phyloP scores from a whole-genome alignment of 352 stramenopile genomes.

The Pilasporangium apinafurcum region DNA sequence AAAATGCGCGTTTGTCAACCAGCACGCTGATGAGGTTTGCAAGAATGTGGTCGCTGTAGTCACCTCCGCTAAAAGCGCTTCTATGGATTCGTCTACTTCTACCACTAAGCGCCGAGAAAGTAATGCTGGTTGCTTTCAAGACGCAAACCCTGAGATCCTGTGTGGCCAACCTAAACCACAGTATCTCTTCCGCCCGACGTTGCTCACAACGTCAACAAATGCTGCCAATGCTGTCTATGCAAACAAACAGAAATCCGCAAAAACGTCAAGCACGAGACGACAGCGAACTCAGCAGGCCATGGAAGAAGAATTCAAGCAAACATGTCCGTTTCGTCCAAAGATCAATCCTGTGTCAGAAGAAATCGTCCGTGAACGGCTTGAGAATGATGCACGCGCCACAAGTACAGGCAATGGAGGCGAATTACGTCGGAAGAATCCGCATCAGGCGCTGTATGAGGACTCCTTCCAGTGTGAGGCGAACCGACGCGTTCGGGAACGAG shows the following conservation, averaged over 20 bases:
- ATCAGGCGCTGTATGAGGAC: conserved; percentile 70
- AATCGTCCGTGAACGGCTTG: conserved; percentile 65
- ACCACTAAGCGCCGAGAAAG: conserved; percentile 7
- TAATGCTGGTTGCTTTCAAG: conserved; percentile 9
- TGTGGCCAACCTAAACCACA: conserved; percentile 55
- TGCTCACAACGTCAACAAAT: conserved; percentile 24
- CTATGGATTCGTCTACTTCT: not conserved
- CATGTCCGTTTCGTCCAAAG: conserved; percentile 62
- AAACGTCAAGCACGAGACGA: conserved; percentile 25
- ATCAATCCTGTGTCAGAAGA: conserved; percentile 70
- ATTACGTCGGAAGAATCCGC: conserved; percentile 33
- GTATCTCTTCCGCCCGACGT: conserved; percentile 63
- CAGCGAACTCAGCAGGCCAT: conserved; percentile 48
- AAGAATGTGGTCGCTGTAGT: conserved; percentile 35
- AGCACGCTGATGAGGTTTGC: conserved; percentile 42
- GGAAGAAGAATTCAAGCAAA: conserved; percentile 58
- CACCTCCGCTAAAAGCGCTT: not conserved
- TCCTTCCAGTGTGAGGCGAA: conserved; percentile 37
- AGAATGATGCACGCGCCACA: conserved; percentile 25
- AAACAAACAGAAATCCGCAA: conserved; percentile 35
- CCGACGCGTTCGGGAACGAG: conserved; percentile 36
- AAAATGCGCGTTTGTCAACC: conserved; percentile 67
- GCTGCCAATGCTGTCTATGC: conserved; percentile 19
- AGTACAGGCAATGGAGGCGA: conserved; percentile 11
- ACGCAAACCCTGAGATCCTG: conserved; percentile 16